Evolutionary conservation across 352 stramenopile species (phyloP).

Genomic region (Phytophthora colocasiae): DNA sequence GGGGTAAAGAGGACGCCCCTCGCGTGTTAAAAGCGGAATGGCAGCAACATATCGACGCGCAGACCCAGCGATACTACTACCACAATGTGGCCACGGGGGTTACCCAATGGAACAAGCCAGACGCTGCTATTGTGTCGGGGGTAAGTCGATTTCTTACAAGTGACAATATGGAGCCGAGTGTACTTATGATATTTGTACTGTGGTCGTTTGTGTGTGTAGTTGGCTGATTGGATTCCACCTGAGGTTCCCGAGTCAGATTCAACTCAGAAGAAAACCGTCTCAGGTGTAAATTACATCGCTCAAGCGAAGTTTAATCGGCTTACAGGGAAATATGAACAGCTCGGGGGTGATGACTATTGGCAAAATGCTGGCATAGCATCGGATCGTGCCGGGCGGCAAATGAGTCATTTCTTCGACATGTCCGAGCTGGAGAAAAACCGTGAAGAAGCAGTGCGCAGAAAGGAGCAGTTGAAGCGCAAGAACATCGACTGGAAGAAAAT

Average conservation of each 20-base stretch:
- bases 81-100: constrained; percentile 79
- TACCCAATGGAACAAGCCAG: constrained; percentile 84
- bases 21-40: constrained; percentile 57
- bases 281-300: constrained; percentile 69
- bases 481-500: constrained; percentile 91
- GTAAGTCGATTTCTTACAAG: constrained; percentile 42
- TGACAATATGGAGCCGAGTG: background rate
- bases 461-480: constrained; percentile 85
- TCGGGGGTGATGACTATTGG: constrained; percentile 75
- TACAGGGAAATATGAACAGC: constrained; percentile 76
- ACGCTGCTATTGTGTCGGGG: constrained; percentile 69
- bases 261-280: constrained; percentile 51
- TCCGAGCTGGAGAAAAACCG: constrained; percentile 82
- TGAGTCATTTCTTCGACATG: constrained; percentile 91
- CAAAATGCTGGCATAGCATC: constrained; percentile 56
- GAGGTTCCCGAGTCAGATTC: constrained; percentile 41
- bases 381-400: constrained; percentile 81
- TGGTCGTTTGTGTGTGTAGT: constrained; percentile 36
- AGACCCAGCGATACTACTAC: constrained; percentile 87
- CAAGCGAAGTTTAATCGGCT: constrained; percentile 84
- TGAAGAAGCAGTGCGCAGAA: constrained; percentile 73
- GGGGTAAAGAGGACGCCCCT: constrained; percentile 8
- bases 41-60: constrained; percentile 87
- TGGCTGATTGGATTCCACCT: constrained; percentile 81
- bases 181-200: constrained; percentile 10